Base-by-base conservation (phyloP, 148 eudicot genomes). In the Pharnaceum exiguum region DNA sequence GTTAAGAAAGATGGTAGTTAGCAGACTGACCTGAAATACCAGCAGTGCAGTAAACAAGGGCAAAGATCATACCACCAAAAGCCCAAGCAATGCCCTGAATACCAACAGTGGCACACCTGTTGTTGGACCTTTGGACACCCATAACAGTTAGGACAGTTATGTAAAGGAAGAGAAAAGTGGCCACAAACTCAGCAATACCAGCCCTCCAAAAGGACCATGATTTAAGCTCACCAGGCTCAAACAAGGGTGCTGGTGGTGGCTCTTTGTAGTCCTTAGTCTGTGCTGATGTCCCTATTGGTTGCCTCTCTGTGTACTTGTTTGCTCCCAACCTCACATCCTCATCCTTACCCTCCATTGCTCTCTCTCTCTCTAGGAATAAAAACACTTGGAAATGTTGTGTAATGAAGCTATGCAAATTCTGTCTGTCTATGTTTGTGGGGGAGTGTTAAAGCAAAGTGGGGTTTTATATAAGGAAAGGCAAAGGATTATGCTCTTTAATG, bases 11-110 rank as follows among this genome's bases (percentile, higher is more conserved):
- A n/a, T n/a, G n/a, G n/a, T n/a, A n/a, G n/a, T n/a, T n/a, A n/a
- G 1, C 3, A 44, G 1, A 12, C 13, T 10, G n/a, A 65, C 71
- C 70, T 54, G 71, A 68, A 44, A 72, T 72, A 22, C 80, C 80
- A 54, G 76, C 80, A 37, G 80, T 76, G 46, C 80, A 76, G 50
- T 76, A 76, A 29, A 76, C 77, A 55, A 76, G 80, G 59, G 80
- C 80, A 68, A 76, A 76, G 71, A 76, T 76, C 80, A 76, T 76
- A 35, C 77, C 80, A 19, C 80, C 80, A 64, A 76, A 76, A 71
- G 76, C 74, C 80, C 80, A 76, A 76, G 80, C 80, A 60, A 76
- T 76, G 1, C 77, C 80, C 28, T 76, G 80, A 67, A 68, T 68
- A 44, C 77, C 77, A 30, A 77, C 77, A 64, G 71, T 58, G 24